Conservation (phyloP, 2,329 filamentous ascomycete genomes). For the Meredithiella fracta region DNA sequence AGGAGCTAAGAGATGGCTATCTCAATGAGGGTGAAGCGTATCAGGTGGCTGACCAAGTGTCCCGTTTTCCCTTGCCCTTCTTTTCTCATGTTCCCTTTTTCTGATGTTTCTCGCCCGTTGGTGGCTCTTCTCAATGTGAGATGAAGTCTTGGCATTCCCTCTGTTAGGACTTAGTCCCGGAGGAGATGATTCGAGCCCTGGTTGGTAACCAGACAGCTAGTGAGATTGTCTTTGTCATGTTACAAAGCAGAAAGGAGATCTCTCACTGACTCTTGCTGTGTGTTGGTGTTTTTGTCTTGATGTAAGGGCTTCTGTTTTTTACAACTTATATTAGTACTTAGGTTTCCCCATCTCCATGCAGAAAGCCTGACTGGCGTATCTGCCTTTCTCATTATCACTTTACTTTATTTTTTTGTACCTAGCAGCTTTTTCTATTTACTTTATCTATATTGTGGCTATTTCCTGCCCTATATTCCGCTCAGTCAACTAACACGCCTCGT, state of each 20-base stretch:
- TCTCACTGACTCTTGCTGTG: too few species aligned
- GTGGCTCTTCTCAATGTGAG: background rate
- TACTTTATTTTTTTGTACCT: background rate
- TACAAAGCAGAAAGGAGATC: too few species aligned
- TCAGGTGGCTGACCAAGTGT: background rate
- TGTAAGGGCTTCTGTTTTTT: too few species aligned
- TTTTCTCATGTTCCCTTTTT: background rate
- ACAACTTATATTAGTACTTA: too few species aligned
- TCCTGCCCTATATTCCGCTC: background rate
- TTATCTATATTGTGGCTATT: background rate
- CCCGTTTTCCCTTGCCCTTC: background rate
- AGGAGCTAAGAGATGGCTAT: too few species aligned
- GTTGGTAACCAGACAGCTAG: background rate
- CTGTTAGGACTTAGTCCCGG: background rate
- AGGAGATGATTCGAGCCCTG: background rate
- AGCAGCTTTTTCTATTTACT: background rate
- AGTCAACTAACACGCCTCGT: background rate
- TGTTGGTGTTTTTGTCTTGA: too few species aligned
- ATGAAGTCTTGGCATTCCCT: conserved; percentile 1
- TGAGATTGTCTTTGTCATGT: too few species aligned
- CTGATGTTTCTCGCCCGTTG: background rate
- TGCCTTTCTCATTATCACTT: background rate
- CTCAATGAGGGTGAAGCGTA: background rate
- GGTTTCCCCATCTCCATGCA: too few species aligned
- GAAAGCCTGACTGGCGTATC: too few species aligned